Conservation (phyloP, 225 moss, liverwort and hornwort genomes). For the Antitrichia curtipendula region DNA sequence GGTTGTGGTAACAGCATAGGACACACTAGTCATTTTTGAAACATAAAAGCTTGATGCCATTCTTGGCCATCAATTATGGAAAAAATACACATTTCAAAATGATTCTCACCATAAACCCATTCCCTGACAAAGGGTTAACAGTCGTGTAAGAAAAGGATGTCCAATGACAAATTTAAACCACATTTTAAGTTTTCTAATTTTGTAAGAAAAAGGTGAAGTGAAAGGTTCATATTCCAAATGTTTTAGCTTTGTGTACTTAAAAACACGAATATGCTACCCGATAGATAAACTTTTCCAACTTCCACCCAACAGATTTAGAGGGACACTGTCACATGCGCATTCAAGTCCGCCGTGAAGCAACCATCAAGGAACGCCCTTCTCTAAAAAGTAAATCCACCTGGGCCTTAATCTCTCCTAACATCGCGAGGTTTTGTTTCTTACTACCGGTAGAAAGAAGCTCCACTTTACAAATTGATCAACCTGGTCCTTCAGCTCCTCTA, state of each 20-base stretch:
- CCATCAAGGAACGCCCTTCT: neutral
- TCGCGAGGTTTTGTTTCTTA: neutral
- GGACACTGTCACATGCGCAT: neutral
- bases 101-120: neutral
- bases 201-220: neutral
- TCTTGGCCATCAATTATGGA: too few species aligned
- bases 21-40: neutral
- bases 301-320: neutral
- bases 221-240: neutral
- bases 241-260: neutral
- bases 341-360: neutral
- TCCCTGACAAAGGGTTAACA: neutral
- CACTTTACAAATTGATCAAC: neutral
- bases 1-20: too few species aligned
- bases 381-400: neutral
- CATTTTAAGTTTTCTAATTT: neutral
- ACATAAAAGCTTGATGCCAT: neutral
- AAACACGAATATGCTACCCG: neutral
- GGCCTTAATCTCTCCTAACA: neutral
- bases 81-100: neutral
- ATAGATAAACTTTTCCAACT: neutral
- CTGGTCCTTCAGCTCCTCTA: neutral
- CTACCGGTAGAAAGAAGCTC: neutral
- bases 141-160: neutral
- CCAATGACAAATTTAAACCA: neutral